Evolutionary conservation across 2,329 filamentous ascomycete genomes (phyloP).

Genomic region (Corynespora cassiicola): DNA sequence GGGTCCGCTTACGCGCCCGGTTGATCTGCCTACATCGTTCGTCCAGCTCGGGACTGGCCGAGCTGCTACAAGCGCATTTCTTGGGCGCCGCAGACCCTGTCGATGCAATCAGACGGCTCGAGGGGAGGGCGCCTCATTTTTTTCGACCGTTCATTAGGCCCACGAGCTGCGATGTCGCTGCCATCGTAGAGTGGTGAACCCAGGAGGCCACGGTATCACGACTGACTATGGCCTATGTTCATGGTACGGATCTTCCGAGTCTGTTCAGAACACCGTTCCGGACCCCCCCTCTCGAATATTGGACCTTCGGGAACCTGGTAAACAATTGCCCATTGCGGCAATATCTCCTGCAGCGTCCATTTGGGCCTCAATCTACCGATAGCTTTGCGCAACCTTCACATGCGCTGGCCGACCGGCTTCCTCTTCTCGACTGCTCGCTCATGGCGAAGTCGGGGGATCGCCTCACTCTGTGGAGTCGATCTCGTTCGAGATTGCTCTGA

Average conservation of each 20-base stretch:
- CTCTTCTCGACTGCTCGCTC: conserved; percentile 2
- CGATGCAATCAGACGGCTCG: conserved; percentile 24
- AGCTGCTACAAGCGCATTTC: conserved; percentile 31
- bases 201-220: conserved; percentile 14
- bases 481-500: conserved; percentile 6
- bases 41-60: conserved; percentile 45
- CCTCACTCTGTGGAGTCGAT: conserved; percentile 26
- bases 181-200: conserved; percentile 9
- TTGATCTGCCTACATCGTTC: conserved; percentile 41
- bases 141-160: conserved; percentile 19
- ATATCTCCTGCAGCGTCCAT: conserved; percentile 4
- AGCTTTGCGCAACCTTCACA: conserved; percentile 2
- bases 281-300: conserved; percentile 8
- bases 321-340: conserved; percentile 5
- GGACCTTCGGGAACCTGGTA: conserved; percentile 13
- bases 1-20: conserved; percentile 44
- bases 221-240: conserved; percentile 4
- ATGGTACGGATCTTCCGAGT: conserved; percentile 4
- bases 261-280: conserved; percentile 6
- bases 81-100: conserved; percentile 24
- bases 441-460: conserved; percentile 8
- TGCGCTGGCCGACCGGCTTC: conserved; percentile 13
- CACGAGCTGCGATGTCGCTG: conserved; percentile 32
- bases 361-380: conserved; percentile 7
- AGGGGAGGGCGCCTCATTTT: conserved; percentile 34